A percentile compares a stretch with the other conserved stretches of the same genome.
Conservation (phyloP, 495 filamentous ascomycete genomes). For the Neurospora tetrasperma region DNA sequence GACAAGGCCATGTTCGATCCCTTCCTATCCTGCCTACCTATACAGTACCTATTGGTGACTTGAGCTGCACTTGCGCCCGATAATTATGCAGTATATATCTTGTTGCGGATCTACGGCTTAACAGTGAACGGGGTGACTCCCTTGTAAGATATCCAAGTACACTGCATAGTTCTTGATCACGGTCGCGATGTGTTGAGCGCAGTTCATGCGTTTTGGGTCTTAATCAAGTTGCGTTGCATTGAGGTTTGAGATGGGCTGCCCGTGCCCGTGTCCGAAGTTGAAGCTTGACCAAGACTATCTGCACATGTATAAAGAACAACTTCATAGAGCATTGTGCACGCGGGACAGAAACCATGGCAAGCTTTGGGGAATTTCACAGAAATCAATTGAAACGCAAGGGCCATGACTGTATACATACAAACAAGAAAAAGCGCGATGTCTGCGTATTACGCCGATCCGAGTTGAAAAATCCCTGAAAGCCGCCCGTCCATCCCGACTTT, state of each 20-base stretch:
- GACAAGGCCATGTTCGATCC: slow-evolving; percentile 97
- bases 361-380: neutral
- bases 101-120: neutral
- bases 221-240: neutral
- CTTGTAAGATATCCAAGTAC: neutral
- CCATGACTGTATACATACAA: slow-evolving; percentile 29
- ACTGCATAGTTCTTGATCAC: neutral
- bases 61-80: neutral
- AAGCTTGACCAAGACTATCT: neutral
- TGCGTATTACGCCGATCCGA: slow-evolving; percentile 25
- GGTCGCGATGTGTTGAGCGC: neutral
- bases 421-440: slow-evolving; percentile 13
- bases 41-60: neutral
- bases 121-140: neutral
- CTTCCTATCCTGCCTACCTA: slow-evolving; percentile 29
- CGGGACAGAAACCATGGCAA: neutral
- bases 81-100: neutral
- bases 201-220: neutral
- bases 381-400: slow-evolving; percentile 24
- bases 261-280: neutral
- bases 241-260: neutral
- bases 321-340: neutral
- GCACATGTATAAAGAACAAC: neutral
- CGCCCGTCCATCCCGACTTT: slow-evolving; percentile 12
- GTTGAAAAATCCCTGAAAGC: slow-evolving; percentile 17